phyloP scores from a whole-genome alignment of 257 asterid genomes.

The Solanum medicagineum region DNA sequence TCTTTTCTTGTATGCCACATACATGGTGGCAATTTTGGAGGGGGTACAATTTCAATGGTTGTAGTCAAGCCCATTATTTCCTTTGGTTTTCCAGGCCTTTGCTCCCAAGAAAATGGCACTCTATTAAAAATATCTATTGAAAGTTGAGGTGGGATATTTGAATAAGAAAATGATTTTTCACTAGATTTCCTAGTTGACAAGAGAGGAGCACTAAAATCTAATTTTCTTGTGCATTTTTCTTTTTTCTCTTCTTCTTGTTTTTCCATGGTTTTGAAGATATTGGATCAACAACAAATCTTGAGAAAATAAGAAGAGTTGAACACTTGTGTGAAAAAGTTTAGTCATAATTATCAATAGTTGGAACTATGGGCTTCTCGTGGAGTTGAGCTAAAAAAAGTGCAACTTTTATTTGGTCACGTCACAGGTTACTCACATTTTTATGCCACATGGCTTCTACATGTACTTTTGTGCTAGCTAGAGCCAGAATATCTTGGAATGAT shows the following conservation, averaged over 20 bases:
- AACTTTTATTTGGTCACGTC: neutral
- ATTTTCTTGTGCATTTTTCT: slow-evolving; percentile 27
- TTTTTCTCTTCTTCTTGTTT: slow-evolving; percentile 18
- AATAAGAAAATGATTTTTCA: neutral
- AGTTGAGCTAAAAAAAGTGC: slow-evolving; percentile 14
- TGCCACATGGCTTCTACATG: neutral
- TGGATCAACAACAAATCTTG: neutral
- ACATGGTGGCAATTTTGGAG: slow-evolving; percentile 46
- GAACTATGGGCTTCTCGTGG: slow-evolving; percentile 50
- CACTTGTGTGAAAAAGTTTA: slow-evolving; percentile 6
- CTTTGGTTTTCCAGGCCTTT: slow-evolving; percentile 66
- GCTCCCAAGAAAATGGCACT: slow-evolving; percentile 81
- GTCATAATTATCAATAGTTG: slow-evolving; percentile 25
- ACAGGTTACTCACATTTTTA: slow-evolving; percentile 9
- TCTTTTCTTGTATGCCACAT: slow-evolving; percentile 21
- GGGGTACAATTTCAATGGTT: slow-evolving; percentile 1
- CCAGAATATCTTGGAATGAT: neutral
- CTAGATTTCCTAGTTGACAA: slow-evolving; percentile 42
- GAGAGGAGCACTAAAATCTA: slow-evolving; percentile 57
- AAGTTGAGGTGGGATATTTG: neutral
- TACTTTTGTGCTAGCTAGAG: neutral
- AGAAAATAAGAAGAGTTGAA: neutral
- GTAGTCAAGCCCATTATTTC: neutral
- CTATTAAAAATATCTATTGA: slow-evolving; percentile 15
- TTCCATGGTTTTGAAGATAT: slow-evolving; percentile 20